Percentiles rank a stretch among this genome's conserved stretches.
Conservation (phyloP, 2,329 filamentous ascomycete genomes). For the Tolypocladium cylindrosporum region DNA sequence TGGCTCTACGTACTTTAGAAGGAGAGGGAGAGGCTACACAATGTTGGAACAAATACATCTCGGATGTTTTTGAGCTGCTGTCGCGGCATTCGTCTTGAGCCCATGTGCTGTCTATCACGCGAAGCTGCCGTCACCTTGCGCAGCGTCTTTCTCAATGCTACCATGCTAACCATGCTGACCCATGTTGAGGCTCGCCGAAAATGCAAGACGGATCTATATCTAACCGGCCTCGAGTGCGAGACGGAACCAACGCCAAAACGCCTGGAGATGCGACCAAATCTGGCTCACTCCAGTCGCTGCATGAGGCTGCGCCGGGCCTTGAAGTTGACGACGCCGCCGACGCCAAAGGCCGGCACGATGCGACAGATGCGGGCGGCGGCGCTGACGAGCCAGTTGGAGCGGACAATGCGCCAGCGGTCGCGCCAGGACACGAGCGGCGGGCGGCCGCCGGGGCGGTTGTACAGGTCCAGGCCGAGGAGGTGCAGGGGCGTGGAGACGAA, state of each 20-base stretch:
- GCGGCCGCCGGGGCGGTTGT: slow-evolving; percentile 54
- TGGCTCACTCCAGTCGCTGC: slow-evolving; percentile 37
- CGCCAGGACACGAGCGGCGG: slow-evolving; percentile 25
- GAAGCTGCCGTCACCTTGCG: background rate
- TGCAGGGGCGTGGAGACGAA: slow-evolving; percentile 75
- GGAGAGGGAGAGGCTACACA: background rate
- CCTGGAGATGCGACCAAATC: background rate
- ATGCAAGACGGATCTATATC: background rate
- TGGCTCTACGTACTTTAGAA: background rate
- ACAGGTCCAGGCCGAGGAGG: slow-evolving; percentile 74
- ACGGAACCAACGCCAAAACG: background rate
- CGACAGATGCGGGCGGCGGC: slow-evolving; percentile 67
- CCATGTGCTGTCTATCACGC: background rate
- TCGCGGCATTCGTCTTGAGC: background rate
- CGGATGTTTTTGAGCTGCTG: background rate
- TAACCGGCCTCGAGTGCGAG: background rate
- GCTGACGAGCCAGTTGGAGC: slow-evolving; percentile 66
- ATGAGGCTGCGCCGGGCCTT: slow-evolving; percentile 61
- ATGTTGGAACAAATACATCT: background rate
- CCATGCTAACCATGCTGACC: background rate
- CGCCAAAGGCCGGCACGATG: slow-evolving; percentile 81
- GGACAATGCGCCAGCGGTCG: slow-evolving; percentile 59
- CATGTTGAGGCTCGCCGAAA: background rate
- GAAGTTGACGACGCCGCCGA: slow-evolving; percentile 78
- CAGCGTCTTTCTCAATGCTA: background rate